Conservation (phyloP, 2,329 filamentous ascomycete genomes). For the Cladophialophora yegresii region DNA sequence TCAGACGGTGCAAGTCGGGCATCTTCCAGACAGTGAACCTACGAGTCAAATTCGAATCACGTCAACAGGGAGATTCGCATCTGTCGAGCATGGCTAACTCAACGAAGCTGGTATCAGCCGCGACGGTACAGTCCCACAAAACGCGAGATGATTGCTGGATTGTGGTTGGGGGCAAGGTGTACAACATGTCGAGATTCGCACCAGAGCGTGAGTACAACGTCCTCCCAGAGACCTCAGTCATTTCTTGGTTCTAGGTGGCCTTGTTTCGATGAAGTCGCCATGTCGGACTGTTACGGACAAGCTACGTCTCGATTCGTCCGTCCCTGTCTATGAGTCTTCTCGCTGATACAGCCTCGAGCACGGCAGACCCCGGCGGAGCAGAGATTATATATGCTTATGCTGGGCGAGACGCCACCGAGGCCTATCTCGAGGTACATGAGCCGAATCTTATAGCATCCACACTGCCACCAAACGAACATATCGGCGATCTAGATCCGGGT, state of each 20-base stretch:
- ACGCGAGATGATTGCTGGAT: slow-evolving; percentile 61
- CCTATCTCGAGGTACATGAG: slow-evolving; percentile 49
- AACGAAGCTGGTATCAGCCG: slow-evolving; percentile 8
- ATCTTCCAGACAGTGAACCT: not conserved
- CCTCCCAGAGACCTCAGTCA: not conserved
- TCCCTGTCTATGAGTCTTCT: not conserved
- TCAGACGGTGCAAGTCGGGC: not conserved
- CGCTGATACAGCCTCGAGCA: not conserved
- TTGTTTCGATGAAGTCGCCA: not conserved
- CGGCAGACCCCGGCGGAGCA: not conserved
- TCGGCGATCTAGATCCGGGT: slow-evolving; percentile 20
- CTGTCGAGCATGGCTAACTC: not conserved
- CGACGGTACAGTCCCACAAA: slow-evolving; percentile 46
- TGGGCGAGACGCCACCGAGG: slow-evolving; percentile 49
- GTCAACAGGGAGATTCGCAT: not conserved
- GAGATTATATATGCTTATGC: slow-evolving; percentile 51
- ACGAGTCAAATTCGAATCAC: not conserved
- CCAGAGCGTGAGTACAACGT: slow-evolving; percentile 50
- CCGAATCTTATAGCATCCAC: slow-evolving; percentile 45
- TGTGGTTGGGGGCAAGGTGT: slow-evolving; percentile 68
- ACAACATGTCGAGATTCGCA: slow-evolving; percentile 66
- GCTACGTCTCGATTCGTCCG: not conserved
- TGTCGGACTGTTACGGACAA: not conserved
- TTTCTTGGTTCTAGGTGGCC: not conserved
- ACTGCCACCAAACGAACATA: slow-evolving; percentile 36